Evolutionary conservation across 768 basidiomycete genomes (phyloP), one percentile per base, ranked within the genome.

Genomic region (Calocybe cyanea): DNA sequence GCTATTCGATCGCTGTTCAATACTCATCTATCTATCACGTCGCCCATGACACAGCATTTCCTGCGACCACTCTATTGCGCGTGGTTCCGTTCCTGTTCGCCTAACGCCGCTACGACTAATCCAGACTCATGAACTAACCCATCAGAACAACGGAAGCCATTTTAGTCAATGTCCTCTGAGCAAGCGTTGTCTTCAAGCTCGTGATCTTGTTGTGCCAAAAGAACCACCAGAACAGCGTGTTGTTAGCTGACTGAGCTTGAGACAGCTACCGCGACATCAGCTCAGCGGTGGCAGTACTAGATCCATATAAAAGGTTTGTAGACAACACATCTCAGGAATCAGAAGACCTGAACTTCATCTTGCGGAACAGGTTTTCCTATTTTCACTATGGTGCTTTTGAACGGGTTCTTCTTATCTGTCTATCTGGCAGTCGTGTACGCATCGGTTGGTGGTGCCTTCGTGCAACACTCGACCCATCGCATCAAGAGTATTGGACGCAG

Each of bases 371-470:
- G 1, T 21, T 9, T 18, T 21, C 30, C 13, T 38, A n/a, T 13
- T 36, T 43, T 37, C 25, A 46, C 35, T 25, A 63, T 62, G 59
- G 53, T 58, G 10, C 46, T 53, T 30, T 57, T 59, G 53, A 63
- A 57, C 58, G 62, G 57, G 39, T 58, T 66, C 55, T 51, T 66
- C 39, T 33, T 54, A 19, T 58, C 59, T 17, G 55, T 64, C 37
- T 53, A 60, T 36, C 45, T 64, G 4, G 62, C 62, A 23, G 42
- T 63, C 11, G 48, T 54, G 19, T 66, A 58, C 41, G 62, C 59
- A 17, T 54, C 53, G 30, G 18, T 36, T 14, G 35, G 34, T 13
- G 25, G 31, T 36, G 53, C 53, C 4, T 36, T 35, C 4, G 21
- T 48, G 15, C 55, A 55, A 18, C 59, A 59, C 36, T 48, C 58